Conservation (phyloP, 345 rosid genomes). For the Eutrema heterophyllum region DNA sequence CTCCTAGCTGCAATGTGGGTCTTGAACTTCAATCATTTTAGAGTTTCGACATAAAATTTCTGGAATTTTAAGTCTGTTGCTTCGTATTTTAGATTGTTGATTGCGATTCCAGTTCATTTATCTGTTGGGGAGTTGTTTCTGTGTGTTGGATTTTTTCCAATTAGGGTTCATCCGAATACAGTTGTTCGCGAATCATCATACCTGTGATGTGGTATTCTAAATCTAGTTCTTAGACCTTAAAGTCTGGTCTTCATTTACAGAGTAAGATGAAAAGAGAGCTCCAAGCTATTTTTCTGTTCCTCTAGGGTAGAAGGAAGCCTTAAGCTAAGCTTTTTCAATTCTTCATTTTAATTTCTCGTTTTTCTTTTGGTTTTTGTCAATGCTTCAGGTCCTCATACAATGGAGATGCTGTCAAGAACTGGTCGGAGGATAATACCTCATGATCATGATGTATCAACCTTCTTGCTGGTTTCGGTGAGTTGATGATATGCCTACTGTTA, state of each 20-base stretch:
- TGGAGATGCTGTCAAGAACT: conserved; percentile 13
- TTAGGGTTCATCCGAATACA: neutral
- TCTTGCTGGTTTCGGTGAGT: neutral
- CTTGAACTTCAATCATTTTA: neutral
- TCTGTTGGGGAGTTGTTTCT: neutral
- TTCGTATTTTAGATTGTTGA: neutral
- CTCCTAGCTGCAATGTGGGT: conserved; percentile 1
- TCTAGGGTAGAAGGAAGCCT: neutral
- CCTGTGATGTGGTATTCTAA: neutral
- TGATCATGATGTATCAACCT: neutral
- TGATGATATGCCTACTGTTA: conserved; percentile 8
- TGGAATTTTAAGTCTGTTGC: neutral
- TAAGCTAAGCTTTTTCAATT: neutral
- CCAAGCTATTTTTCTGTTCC: neutral
- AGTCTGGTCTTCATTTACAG: neutral
- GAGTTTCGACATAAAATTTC: neutral
- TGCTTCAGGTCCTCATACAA: conserved; percentile 1
- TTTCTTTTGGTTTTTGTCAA: neutral
- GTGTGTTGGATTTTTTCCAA: neutral
- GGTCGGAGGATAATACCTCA: neutral
- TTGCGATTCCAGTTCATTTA: neutral
- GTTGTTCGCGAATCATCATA: neutral
- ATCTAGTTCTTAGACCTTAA: neutral
- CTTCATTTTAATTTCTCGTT: neutral
- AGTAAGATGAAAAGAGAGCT: neutral